Evolutionary conservation across 441 rosid genomes (phyloP).

Genomic region (Capsella rubella): DNA sequence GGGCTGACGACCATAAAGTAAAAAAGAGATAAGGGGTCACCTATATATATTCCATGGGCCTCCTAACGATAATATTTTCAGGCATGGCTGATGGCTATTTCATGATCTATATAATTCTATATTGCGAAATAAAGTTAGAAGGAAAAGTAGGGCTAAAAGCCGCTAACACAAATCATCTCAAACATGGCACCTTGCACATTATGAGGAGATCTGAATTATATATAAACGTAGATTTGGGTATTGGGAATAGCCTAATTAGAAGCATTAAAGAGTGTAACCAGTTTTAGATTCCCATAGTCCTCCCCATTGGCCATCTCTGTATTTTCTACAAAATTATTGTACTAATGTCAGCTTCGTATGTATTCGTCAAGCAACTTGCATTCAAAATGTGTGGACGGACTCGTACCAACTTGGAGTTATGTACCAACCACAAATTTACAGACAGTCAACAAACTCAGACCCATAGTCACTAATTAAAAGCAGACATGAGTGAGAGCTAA

Average conservation of each 20-base stretch:
- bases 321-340: not conserved
- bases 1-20: not conserved
- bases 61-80: not conserved
- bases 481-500: conserved; percentile 25
- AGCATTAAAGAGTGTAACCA: conserved; percentile 8
- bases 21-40: not conserved
- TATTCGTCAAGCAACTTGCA: not conserved
- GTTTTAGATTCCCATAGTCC: conserved; percentile 5
- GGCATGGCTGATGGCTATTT: not conserved
- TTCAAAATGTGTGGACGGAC: not conserved
- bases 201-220: not conserved
- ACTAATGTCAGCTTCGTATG: not conserved
- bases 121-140: not conserved
- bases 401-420: conserved; percentile 14
- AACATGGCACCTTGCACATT: conserved; percentile 4
- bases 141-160: not conserved
- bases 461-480: not conserved
- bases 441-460: not conserved
- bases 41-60: not conserved
- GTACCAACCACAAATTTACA: conserved; percentile 3
- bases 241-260: conserved; percentile 2
- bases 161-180: not conserved
- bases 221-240: conserved; percentile 12
- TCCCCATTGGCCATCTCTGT: not conserved
- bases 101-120: not conserved